Conservation (phyloP, 306 rosid species). For the Vigna mungo region DNA sequence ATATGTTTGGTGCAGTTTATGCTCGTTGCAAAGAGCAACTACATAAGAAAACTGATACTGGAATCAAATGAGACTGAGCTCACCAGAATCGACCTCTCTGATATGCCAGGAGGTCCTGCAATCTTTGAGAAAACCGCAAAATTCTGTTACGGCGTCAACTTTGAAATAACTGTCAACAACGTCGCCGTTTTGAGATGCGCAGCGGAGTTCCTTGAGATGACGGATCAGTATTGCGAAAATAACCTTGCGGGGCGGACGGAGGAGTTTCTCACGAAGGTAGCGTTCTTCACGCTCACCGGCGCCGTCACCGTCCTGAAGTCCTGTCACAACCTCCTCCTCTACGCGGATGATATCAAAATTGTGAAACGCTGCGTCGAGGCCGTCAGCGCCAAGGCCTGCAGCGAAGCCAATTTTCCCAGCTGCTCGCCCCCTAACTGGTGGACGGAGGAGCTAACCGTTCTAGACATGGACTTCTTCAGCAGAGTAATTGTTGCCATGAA, state of each 20-base stretch:
- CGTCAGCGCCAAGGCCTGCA: slow-evolving; percentile 62
- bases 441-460: slow-evolving; percentile 71
- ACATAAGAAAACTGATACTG: slow-evolving; percentile 65
- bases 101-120: slow-evolving; percentile 77
- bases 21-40: slow-evolving; percentile 84
- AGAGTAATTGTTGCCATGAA: slow-evolving; percentile 64
- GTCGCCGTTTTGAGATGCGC: slow-evolving; percentile 78
- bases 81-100: slow-evolving; percentile 61
- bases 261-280: slow-evolving; percentile 70
- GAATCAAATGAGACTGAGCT: slow-evolving; percentile 64
- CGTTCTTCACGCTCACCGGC: slow-evolving; percentile 66
- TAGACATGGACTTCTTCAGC: slow-evolving; percentile 60
- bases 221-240: slow-evolving; percentile 57
- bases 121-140: slow-evolving; percentile 88
- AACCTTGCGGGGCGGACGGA: slow-evolving; percentile 72
- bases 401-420: slow-evolving; percentile 77
- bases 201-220: slow-evolving; percentile 81
- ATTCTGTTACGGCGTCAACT: slow-evolving; percentile 86
- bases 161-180: slow-evolving; percentile 78
- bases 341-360: slow-evolving; percentile 58
- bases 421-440: slow-evolving; percentile 83
- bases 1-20: slow-evolving; percentile 57
- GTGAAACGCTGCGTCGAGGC: slow-evolving; percentile 73
- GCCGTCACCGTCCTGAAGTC: slow-evolving; percentile 73
- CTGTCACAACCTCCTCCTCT: slow-evolving; percentile 64